Conservation (phyloP, 2,329 filamentous ascomycete species). For the Ophiostoma populinum region DNA sequence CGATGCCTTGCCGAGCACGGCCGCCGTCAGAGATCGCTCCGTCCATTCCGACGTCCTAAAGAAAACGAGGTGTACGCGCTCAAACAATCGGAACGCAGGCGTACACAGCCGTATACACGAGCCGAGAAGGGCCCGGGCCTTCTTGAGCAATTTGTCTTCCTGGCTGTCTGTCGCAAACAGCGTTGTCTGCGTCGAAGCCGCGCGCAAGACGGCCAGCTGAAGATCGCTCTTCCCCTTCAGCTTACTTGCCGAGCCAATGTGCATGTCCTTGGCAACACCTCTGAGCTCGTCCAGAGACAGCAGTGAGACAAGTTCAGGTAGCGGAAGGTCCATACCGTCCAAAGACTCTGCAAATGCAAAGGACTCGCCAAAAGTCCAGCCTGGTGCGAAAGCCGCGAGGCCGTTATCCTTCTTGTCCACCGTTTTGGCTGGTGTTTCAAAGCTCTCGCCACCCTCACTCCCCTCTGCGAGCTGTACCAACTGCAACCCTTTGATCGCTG, state of each 20-base stretch:
- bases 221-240: slow-evolving; percentile 75
- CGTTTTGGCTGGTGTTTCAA: too few relatives aligned
- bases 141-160: slow-evolving; percentile 1
- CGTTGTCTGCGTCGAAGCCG: slow-evolving; percentile 58
- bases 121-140: slow-evolving; percentile 57
- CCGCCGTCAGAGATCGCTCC: slow-evolving; percentile 86
- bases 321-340: slow-evolving; percentile 50
- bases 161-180: slow-evolving; percentile 57
- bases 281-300: slow-evolving; percentile 83
- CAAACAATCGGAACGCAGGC: slow-evolving; percentile 62
- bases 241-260: slow-evolving; percentile 74
- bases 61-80: slow-evolving; percentile 88
- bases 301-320: slow-evolving; percentile 71
- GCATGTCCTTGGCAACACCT: slow-evolving; percentile 65
- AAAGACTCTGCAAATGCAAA: slow-evolving; percentile 75
- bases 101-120: slow-evolving; percentile 69
- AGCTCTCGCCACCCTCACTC: too few relatives aligned
- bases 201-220: slow-evolving; percentile 51
- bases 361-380: slow-evolving; percentile 27
- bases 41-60: slow-evolving; percentile 95
- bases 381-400: too few relatives aligned
- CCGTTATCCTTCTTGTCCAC: too few relatives aligned
- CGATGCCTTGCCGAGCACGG: slow-evolving; percentile 84
- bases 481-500: slow-evolving; percentile 50
- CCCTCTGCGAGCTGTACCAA: too few relatives aligned